A percentile compares a stretch with the other conserved stretches of the same genome.
These are phyloP conservation scores for Aspergillus sp. DNA, from an alignment of 2,329 filamentous ascomycete species.

Conservation along the genomic window DNA sequence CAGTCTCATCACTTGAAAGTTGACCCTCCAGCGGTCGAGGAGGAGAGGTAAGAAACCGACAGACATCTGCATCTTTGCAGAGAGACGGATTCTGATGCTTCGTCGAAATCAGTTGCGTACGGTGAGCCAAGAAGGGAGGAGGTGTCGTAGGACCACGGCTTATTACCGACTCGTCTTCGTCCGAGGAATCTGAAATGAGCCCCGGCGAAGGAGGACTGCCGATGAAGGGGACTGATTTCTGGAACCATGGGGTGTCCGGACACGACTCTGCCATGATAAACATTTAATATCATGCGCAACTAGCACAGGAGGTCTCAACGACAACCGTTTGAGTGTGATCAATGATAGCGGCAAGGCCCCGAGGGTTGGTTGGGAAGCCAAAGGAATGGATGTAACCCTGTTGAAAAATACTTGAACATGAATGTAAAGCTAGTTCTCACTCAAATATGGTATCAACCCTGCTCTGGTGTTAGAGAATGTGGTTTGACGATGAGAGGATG, in stretches of 20 bases:
- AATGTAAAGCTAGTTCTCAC: not conserved
- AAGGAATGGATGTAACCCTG: not conserved
- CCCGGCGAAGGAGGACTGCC: slow-evolving; percentile 7
- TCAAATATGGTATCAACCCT: not conserved
- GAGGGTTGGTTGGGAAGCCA: too few relatives aligned
- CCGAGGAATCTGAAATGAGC: slow-evolving; percentile 9
- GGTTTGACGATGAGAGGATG: not conserved
- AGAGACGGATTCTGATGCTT: too few relatives aligned
- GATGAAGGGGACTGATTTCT: slow-evolving; percentile 12
- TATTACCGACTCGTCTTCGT: slow-evolving; percentile 5
- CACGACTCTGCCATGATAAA: not conserved
- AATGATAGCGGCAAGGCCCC: too few relatives aligned
- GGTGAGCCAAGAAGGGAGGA: slow-evolving; percentile 1
- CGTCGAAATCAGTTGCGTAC: not conserved
- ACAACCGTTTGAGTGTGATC: too few relatives aligned
- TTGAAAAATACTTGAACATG: not conserved
- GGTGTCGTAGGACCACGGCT: slow-evolving; percentile 4
- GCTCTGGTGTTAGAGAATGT: not conserved
- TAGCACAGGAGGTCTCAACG: too few relatives aligned
- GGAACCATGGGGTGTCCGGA: slow-evolving; percentile 22
- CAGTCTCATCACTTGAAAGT: too few relatives aligned
- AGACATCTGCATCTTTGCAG: too few relatives aligned
- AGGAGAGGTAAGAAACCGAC: too few relatives aligned
- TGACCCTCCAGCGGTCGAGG: too few relatives aligned
- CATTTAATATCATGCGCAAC: too few relatives aligned